Conservation (phyloP, 129 eudicot species). For the Flaveria sonorensis region DNA sequence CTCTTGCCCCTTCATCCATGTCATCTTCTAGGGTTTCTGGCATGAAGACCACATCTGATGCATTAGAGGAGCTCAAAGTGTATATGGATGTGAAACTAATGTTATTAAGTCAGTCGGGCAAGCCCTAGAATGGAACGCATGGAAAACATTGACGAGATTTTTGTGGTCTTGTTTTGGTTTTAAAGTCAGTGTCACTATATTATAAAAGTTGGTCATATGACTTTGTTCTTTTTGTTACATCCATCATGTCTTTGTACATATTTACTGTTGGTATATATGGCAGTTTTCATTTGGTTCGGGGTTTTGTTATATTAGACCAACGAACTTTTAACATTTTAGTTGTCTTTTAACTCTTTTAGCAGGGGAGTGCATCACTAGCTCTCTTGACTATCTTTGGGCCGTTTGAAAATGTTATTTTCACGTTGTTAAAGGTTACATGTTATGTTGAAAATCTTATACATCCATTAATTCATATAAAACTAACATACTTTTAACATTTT, state of each 20-base stretch:
- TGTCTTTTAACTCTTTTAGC: no score
- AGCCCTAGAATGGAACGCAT: not conserved
- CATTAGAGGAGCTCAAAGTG: constrained; percentile 80
- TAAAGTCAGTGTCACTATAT: constrained; percentile 4
- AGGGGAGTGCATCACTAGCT: no score
- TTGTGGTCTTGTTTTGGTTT: constrained; percentile 27
- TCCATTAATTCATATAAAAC: no score
- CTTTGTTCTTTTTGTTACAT: constrained; percentile 21
- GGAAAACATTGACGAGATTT: not conserved
- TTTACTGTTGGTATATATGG: constrained; percentile 32
- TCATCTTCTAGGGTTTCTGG: constrained; percentile 45
- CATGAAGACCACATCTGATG: constrained; percentile 73
- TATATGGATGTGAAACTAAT: constrained; percentile 63
- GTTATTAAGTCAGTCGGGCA: constrained; percentile 54
- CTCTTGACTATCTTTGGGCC: no score
- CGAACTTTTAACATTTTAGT: no score
- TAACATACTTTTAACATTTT: no score
- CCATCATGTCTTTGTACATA: constrained; percentile 32
- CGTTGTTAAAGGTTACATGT: no score
- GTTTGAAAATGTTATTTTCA: no score
- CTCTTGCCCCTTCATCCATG: constrained; percentile 25
- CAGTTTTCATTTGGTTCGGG: not conserved
- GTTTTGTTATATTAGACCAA: not conserved
- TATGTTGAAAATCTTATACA: no score
- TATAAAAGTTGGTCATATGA: constrained; percentile 20